Evolutionary conservation across 805 yeast species (phyloP).

Genomic region (Osmozyma mogii): DNA sequence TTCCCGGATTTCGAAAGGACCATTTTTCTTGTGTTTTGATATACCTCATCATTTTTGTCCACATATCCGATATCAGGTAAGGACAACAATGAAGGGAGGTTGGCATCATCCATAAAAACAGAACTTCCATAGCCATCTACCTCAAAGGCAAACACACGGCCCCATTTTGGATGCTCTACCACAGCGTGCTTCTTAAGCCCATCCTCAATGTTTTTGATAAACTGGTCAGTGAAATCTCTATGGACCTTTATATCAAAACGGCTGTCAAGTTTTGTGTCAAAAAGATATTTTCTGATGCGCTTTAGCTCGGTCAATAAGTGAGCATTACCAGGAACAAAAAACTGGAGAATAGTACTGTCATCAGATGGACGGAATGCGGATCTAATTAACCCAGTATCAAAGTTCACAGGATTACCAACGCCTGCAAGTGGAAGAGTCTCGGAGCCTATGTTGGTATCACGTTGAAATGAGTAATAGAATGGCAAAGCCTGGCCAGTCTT

Average conservation of each 20-base stretch:
- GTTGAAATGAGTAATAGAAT: constrained; percentile 58
- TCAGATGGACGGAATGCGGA: constrained; percentile 87
- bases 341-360: constrained; percentile 74
- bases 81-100: constrained; percentile 73
- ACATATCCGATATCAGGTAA: constrained; percentile 73
- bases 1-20: constrained; percentile 60
- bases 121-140: constrained; percentile 80
- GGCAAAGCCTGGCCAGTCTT: constrained; percentile 40
- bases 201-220: constrained; percentile 35
- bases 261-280: constrained; percentile 7
- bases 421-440: constrained; percentile 79
- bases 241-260: constrained; percentile 8
- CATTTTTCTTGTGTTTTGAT: constrained; percentile 76
- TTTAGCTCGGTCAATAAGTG: constrained; percentile 59
- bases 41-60: constrained; percentile 43
- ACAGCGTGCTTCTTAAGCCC: constrained; percentile 63
- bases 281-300: constrained; percentile 19
- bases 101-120: constrained; percentile 83
- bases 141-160: constrained; percentile 80
- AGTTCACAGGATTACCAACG: constrained; percentile 75
- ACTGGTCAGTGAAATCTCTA: constrained; percentile 19
- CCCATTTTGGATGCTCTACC: constrained; percentile 59
- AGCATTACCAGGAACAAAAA: constrained; percentile 81
- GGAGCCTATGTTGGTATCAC: constrained; percentile 67
- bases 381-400: constrained; percentile 61